Evolutionary conservation across 495 filamentous ascomycete genomes (phyloP), one percentile per base, ranked within the genome.

Genomic region (Trichocladium antarcticum): DNA sequence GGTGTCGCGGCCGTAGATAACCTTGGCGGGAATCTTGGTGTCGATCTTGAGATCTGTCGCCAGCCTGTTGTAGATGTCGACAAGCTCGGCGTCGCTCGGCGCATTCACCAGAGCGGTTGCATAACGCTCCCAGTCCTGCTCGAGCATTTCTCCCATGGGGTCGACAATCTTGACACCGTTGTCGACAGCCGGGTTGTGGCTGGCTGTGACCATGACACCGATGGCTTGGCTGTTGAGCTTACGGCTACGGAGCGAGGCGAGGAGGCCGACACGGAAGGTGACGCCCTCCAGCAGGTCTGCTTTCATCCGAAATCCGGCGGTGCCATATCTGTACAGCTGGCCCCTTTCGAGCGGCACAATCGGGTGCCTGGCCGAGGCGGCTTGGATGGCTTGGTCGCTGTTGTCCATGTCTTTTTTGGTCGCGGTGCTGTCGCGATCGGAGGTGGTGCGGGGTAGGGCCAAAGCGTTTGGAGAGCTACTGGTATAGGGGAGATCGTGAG

Each of bases 141-240:
- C 87, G 19, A 97, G 75, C 90, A 97, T 97, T 62, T 95, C 89
- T 52, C 90, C 90, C 83, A 94, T 85, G 11, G 92, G 92, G 67
- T 99, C 92, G 54, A 99, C 85, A 54, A 99, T 76, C 77, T 99
- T 99, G 56, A 99, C 87, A 45, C 92, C 92, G 70, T 99, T 99
- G 68, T 99, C 92, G 58, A 83, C 82, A 3, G 93, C 87, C 32
- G 87, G 87, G 69, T 99, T 99, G 77, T 99, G 92, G 57, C 87
- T 95, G 29, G 92, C 92, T 54, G 92, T 99, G 64, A 99, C 88
- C 92, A 99, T 97, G 43, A 99, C 79, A 63, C 92, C 92, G 63
- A 99, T 93, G 57, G 85, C 84, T 71, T 90, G 84, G 51, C 87
- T 83, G 59, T 82, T 81, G 42, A 89, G 76, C 63, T 89, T 89